A percentile compares a stretch with the other conserved stretches of the same genome.
Conservation (phyloP, 768 basidiomycete species). For the Phaffia tasmanica region DNA sequence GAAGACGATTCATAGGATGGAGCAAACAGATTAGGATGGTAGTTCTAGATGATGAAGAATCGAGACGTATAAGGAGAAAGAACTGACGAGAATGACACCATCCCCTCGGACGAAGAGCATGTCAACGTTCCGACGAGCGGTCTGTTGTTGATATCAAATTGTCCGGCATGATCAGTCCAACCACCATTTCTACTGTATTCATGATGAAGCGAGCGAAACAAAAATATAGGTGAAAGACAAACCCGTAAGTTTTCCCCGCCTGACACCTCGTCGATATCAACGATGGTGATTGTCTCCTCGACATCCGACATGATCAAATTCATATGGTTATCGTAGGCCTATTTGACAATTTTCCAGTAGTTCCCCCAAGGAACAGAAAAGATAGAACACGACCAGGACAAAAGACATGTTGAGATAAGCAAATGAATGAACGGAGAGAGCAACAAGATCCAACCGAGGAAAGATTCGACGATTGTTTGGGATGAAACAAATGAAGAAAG, state of each 20-base stretch:
- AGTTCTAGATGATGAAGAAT: not conserved
- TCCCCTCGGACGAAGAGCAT: conserved; percentile 98
- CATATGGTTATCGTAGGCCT: conserved; percentile 99
- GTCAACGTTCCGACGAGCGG: conserved; percentile 85
- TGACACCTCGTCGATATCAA: conserved; percentile 66
- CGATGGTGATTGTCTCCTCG: conserved; percentile 91
- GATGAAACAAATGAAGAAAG: conserved; percentile 18
- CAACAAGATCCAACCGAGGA: too few species aligned
- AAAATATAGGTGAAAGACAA: conserved; percentile 1
- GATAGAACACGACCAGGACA: not conserved
- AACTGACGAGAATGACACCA: conserved; percentile 76
- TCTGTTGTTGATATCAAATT: conserved; percentile 41
- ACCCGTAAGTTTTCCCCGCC: conserved; percentile 52
- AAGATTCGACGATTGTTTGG: not conserved
- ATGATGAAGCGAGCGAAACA: too few species aligned
- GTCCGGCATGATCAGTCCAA: too few species aligned
- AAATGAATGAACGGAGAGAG: not conserved
- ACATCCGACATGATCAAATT: conserved; percentile 96
- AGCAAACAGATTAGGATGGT: not conserved
- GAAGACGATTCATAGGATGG: not conserved
- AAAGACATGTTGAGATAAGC: not conserved
- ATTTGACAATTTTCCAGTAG: not conserved
- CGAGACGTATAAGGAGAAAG: not conserved
- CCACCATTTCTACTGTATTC: too few species aligned
- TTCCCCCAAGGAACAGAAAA: not conserved